phyloP scores from a whole-genome alignment of 164 flowering plant genomes.

The Liriodendron chinense region DNA sequence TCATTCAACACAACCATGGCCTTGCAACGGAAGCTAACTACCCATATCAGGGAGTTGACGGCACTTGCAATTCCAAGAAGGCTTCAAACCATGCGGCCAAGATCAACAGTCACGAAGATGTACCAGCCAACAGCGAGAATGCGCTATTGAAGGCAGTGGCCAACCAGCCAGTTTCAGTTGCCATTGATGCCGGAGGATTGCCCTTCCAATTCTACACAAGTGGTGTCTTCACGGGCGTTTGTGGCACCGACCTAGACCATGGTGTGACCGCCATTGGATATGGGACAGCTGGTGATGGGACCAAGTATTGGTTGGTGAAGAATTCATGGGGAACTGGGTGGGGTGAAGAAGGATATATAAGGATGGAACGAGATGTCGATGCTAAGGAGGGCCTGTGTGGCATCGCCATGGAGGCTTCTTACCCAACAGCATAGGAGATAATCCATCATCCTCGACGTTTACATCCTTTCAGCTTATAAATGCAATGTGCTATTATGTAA shows the following conservation, averaged over 20 bases:
- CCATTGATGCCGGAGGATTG: slow-evolving; percentile 25
- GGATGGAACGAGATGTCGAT: slow-evolving; percentile 23
- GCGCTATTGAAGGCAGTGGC: slow-evolving; percentile 24
- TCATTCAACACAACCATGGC: slow-evolving; percentile 19
- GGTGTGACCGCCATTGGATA: slow-evolving; percentile 29
- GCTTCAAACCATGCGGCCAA: slow-evolving; percentile 8
- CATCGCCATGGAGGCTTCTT: slow-evolving; percentile 25
- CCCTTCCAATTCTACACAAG: slow-evolving; percentile 26
- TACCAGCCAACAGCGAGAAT: slow-evolving; percentile 21
- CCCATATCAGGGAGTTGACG: slow-evolving; percentile 14
- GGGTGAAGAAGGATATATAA: slow-evolving; percentile 32
- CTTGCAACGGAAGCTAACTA: slow-evolving; percentile 25
- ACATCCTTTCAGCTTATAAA: too few relatives aligned
- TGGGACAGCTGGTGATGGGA: slow-evolving; percentile 20
- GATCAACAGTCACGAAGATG: slow-evolving; percentile 23
- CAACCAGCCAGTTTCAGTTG: slow-evolving; percentile 29
- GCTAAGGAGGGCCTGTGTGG: slow-evolving; percentile 25
- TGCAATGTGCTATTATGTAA: too few relatives aligned
- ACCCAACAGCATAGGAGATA: slow-evolving; percentile 15
- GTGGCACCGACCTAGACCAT: slow-evolving; percentile 26
- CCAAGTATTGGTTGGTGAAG: slow-evolving; percentile 33
- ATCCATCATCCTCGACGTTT: neutral
- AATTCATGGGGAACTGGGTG: slow-evolving; percentile 31
- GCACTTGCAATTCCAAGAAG: slow-evolving; percentile 16
- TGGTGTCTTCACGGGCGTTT: slow-evolving; percentile 23